Percentiles rank a stretch among this genome's conserved stretches.
Evolutionary conservation across 768 basidiomycete genomes (phyloP).

Genomic region (Leccinum subtestaceum): DNA sequence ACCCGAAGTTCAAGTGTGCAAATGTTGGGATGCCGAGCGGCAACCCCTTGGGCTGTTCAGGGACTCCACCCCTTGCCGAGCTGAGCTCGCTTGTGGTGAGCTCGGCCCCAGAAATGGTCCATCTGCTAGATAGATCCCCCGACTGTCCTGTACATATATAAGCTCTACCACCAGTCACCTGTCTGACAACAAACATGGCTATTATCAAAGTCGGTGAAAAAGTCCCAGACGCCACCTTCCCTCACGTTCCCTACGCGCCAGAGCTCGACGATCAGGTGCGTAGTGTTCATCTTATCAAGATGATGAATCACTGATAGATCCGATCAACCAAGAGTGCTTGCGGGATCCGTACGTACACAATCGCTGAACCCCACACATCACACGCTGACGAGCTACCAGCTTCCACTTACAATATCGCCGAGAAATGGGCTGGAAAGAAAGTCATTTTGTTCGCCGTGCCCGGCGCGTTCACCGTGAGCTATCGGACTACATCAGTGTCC

Average conservation of each 20-base stretch:
- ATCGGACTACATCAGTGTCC: neutral
- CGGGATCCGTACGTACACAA: constrained; percentile 54
- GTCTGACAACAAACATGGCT: constrained; percentile 10
- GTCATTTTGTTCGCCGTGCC: constrained; percentile 78
- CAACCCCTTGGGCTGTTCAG: too few relatives aligned
- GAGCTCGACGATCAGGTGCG: constrained; percentile 61
- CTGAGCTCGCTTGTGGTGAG: too few relatives aligned
- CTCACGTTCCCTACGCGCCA: constrained; percentile 56
- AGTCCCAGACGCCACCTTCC: constrained; percentile 45
- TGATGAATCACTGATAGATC: neutral
- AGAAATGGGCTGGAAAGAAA: constrained; percentile 78
- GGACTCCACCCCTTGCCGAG: too few relatives aligned
- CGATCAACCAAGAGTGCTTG: constrained; percentile 48
- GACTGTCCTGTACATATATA: neutral
- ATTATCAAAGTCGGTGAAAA: constrained; percentile 55
- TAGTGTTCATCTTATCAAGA: constrained; percentile 14
- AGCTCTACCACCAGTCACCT: neutral
- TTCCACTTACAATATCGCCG: constrained; percentile 45
- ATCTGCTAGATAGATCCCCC: neutral
- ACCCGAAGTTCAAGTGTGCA: too few relatives aligned
- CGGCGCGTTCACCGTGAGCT: constrained; percentile 75
- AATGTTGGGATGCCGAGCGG: too few relatives aligned
- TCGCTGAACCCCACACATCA: neutral
- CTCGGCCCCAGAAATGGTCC: too few relatives aligned
- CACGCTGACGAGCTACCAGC: constrained; percentile 35